Evolutionary conservation across 495 filamentous ascomycete species (phyloP), one percentile per base, ranked within the genome.

Genomic region (Tuber calosporum): DNA sequence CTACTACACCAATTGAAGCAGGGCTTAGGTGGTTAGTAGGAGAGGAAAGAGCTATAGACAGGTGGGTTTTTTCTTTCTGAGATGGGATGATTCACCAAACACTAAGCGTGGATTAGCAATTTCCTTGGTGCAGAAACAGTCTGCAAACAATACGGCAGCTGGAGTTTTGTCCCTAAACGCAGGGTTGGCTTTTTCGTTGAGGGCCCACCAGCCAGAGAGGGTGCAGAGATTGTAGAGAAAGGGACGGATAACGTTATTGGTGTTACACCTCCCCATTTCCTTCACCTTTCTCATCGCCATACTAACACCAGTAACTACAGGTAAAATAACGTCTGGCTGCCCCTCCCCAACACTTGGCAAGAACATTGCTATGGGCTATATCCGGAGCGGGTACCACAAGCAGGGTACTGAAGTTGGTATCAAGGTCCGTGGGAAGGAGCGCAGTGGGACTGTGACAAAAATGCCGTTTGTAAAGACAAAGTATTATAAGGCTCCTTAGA

Each of bases 321-420:
- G 90, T 13, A 86, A 86, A n/a, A 86, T 99, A 72, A 99, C 95
- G 11, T 94, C 91, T 70, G 95, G 95, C 11, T 90, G 93, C 75
- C 95, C 95, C 0, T 93, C 91, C 78, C 95, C 94, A 8, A 92
- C 90, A 1, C 84, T 97, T 26, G 89, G 88, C 37, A 90, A 88
- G 82, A 97, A 97, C 81, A 93, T 99, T 71, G 94, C 96, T 62
- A 99, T 99, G 95, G 95, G 90, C 0, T 99, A 98, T 82, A 85
- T 99, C 75, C 89, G 89, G 83, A 87, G 89, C 75, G 93, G 93
- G 0, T 82, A 90, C 80, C 92, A 97, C 78, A 96, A 96, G 87
- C 85, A 88, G 67, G 96, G 93, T 8, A 97, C 94, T 0, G 89
- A 94, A 82, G 85, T 98, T 2, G 87, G 87, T 26, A 90, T 97